Conservation (phyloP, 371 early-diverging fungal genomes). For the Rhizopus microsporus region DNA sequence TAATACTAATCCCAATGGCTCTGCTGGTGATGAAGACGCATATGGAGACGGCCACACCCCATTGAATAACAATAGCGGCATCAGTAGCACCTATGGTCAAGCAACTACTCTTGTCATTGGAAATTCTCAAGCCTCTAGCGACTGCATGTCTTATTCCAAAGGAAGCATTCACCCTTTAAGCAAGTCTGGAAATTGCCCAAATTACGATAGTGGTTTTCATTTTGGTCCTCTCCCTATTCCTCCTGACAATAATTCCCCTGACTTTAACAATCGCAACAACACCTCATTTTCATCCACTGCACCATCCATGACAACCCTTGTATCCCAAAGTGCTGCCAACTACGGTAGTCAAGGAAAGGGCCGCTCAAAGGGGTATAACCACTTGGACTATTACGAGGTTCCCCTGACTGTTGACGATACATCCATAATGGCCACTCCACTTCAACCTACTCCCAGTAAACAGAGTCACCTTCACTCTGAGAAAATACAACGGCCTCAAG, state of each 20-base stretch:
- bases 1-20: neutral
- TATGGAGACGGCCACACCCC: neutral
- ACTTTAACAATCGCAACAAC: conserved; percentile 1
- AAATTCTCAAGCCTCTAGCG: conserved; percentile 16
- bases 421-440: neutral
- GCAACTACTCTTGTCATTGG: conserved; percentile 11
- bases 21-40: neutral
- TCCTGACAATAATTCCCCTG: conserved; percentile 2
- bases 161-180: conserved; percentile 16
- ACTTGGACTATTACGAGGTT: neutral
- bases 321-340: conserved; percentile 9
- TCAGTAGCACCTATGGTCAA: conserved; percentile 13
- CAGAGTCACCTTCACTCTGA: neutral
- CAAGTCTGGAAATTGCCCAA: conserved; percentile 8
- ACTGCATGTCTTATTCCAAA: conserved; percentile 6
- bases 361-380: neutral
- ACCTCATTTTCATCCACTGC: conserved; percentile 18
- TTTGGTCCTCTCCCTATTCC: conserved; percentile 21
- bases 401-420: neutral
- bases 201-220: conserved; percentile 16
- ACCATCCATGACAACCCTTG: conserved; percentile 18
- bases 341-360: conserved; percentile 13
- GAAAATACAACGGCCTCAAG: too few relatives aligned
- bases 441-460: neutral
- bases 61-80: conserved; percentile 11